Percentiles rank a stretch among this genome's conserved stretches.
Evolutionary conservation across 2,329 filamentous ascomycete genomes (phyloP).

Genomic region (Aspergillus phoenicis): DNA sequence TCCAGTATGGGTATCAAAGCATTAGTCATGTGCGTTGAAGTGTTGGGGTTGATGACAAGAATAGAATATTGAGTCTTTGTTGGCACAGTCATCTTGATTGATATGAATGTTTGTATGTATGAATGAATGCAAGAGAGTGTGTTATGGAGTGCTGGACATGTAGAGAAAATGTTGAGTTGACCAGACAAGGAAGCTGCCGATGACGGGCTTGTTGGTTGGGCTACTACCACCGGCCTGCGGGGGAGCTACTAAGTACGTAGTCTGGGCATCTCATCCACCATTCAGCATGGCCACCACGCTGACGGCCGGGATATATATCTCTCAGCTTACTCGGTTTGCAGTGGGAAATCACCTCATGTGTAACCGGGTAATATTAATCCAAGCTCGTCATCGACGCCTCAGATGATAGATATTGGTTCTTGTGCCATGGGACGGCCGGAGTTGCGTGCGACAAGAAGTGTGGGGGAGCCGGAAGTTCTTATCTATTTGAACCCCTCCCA

Average conservation of each 20-base stretch:
- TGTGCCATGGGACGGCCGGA: not conserved
- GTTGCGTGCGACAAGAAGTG: not conserved
- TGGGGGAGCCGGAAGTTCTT: not conserved
- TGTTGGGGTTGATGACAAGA: slow-evolving; percentile 51
- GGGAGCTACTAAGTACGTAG: not conserved
- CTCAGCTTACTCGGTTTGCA: not conserved
- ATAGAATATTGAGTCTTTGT: slow-evolving; percentile 31
- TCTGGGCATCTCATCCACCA: not conserved
- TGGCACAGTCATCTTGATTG: slow-evolving; percentile 1
- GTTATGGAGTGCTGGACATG: too few species aligned
- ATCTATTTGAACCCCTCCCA: not conserved
- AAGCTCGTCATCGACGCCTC: not conserved
- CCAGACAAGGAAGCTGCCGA: not conserved
- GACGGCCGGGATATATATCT: not conserved
- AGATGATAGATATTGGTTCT: not conserved
- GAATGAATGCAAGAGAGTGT: not conserved
- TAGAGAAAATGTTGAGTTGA: too few species aligned
- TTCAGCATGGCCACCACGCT: not conserved
- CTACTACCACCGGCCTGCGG: too few species aligned
- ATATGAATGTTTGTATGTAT: not conserved
- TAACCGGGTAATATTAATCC: not conserved
- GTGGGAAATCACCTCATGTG: not conserved
- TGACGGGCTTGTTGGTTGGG: not conserved
- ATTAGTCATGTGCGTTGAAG: slow-evolving; percentile 48
- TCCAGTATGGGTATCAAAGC: slow-evolving; percentile 45